A percentile compares a stretch with the other conserved stretches of the same genome.
Conservation (phyloP, 129 eudicot species). For the Centaurea solstitialis region DNA sequence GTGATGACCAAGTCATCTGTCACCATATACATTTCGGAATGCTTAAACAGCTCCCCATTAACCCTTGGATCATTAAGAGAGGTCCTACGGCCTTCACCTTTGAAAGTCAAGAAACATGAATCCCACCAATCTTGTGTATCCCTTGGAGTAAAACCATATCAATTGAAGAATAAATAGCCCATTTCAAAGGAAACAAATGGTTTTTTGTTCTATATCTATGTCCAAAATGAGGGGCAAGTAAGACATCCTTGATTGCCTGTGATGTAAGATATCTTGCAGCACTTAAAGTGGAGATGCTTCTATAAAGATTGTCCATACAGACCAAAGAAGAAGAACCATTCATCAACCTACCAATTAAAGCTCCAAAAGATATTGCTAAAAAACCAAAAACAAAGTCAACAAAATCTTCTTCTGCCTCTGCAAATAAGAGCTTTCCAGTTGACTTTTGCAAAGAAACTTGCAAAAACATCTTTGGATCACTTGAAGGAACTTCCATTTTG, state of each 20-base stretch:
- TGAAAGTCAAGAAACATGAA: no score
- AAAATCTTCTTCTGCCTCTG: constrained; percentile 28
- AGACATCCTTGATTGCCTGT: no score
- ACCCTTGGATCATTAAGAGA: background rate
- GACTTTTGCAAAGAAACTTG: constrained; percentile 18
- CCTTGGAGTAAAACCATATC: no score
- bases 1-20: constrained; percentile 21
- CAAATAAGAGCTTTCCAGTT: constrained; percentile 14
- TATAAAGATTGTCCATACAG: constrained; percentile 17
- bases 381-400: constrained; percentile 30
- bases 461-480: background rate
- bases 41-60: background rate
- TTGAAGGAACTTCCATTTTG: background rate
- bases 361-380: constrained; percentile 21
- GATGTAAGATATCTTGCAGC: background rate
- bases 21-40: constrained; percentile 8
- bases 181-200: no score
- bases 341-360: background rate
- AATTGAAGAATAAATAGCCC: no score
- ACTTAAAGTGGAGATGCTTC: constrained; percentile 1
- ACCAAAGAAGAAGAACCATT: background rate
- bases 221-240: no score
- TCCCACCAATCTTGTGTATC: no score
- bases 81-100: no score
- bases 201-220: no score